phyloP scores from a whole-genome alignment of 1,284 basidiomycete genomes.

The Rhodotorula sp. region DNA sequence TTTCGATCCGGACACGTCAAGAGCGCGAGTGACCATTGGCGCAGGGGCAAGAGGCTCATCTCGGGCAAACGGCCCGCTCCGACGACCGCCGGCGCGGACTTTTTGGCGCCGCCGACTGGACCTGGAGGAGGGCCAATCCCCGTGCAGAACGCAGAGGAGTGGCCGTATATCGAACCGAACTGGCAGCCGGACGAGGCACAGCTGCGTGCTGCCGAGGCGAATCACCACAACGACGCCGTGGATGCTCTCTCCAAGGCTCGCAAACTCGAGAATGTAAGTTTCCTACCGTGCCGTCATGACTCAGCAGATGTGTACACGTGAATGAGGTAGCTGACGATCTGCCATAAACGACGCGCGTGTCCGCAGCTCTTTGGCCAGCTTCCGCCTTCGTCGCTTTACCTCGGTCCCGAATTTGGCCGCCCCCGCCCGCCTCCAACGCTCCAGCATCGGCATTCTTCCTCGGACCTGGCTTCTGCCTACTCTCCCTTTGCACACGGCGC shows the following conservation, averaged over 20 bases:
- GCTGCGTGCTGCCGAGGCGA: neutral
- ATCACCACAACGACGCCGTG: slow-evolving; percentile 2
- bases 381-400: slow-evolving; percentile 25
- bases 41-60: slow-evolving; percentile 4
- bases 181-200: neutral
- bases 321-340: neutral
- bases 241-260: slow-evolving; percentile 26
- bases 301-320: neutral
- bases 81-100: neutral
- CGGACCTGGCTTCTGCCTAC: slow-evolving; percentile 8
- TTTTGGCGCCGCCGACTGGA: neutral
- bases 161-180: slow-evolving; percentile 10
- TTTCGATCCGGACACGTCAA: neutral
- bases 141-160: neutral
- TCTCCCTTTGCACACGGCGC: slow-evolving; percentile 3
- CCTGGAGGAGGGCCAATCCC: neutral
- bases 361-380: slow-evolving; percentile 33
- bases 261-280: slow-evolving; percentile 34
- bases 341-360: neutral
- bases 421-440: neutral
- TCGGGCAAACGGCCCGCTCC: no score
- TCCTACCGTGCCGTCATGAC: neutral
- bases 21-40: neutral
- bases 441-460: slow-evolving; percentile 21
- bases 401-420: neutral